Evolutionary conservation across 202 grass and related monocot genomes (phyloP), one percentile per base, ranked within the genome.

Genomic region (Schoenoplectus triqueter): DNA sequence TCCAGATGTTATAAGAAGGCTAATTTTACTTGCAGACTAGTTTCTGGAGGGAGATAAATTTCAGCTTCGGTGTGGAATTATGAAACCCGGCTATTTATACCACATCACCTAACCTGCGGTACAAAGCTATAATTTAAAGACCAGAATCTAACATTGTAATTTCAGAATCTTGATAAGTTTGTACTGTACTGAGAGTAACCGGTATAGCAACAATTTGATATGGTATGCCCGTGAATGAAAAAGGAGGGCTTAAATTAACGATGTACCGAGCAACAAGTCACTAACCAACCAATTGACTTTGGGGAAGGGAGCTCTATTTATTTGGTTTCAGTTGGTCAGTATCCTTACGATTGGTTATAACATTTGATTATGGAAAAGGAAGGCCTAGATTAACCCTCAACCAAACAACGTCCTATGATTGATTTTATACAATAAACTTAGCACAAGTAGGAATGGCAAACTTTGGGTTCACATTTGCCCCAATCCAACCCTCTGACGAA

Each of bases 401-500:
- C 50, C 1, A 7, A 62, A 62, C 14, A 62, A 6, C 59, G 14
- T 62, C 59, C 39, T 17, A 11, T 79, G 7, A 56, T 76, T 56
- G 21, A 76, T 76, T 76, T 40, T 5, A 10, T 76, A 79, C 14
- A 45, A 61, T 17, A 62, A 40, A 55, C 39, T 79, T 44, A 7
- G 39, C 51, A 79, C 2, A 14, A 17, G 15, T 79, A 61, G 18
- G 75, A 59, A 60, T 61, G 92, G 86, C 56, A 86, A 8, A 0
- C 75, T 31, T 87, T 10, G 97, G 93, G 83, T 94, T 82, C 41
- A 99, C 83, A 71, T 99, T 99, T 80, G 90, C 90, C 18, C 93
- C 97, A 55, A 99, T 84, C 97, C 97, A 99, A 88, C 97, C 97
- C 89, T 99, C 97, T 7, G 97, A 99, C 15, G 93, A 73, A 10